Conservation (phyloP, 2,329 filamentous ascomycete genomes). For the Aspergillus novofumigatus region DNA sequence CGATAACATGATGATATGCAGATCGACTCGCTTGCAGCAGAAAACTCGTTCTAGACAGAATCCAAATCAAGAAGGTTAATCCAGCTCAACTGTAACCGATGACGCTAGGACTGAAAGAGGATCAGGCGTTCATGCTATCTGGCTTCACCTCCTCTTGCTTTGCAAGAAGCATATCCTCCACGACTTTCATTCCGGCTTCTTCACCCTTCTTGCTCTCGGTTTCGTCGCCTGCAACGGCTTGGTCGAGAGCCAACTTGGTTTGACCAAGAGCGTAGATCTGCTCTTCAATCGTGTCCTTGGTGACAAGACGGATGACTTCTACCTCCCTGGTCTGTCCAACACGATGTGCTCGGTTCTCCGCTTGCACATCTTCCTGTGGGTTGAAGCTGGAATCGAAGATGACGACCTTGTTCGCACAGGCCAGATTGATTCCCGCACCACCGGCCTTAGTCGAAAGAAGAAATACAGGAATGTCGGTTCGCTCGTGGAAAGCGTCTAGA, state of each 20-base stretch:
- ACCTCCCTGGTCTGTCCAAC: slow-evolving; percentile 89
- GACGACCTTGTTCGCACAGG: slow-evolving; percentile 93
- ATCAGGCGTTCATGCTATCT: neutral
- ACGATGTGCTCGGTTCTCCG: slow-evolving; percentile 92
- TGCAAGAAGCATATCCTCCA: slow-evolving; percentile 48
- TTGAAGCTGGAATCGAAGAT: slow-evolving; percentile 98
- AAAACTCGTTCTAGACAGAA: neutral
- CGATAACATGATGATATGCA: neutral
- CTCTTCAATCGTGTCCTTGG: slow-evolving; percentile 80
- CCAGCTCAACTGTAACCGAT: neutral
- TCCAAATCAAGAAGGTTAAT: neutral
- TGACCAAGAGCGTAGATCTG: slow-evolving; percentile 86
- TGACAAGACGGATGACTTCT: slow-evolving; percentile 82
- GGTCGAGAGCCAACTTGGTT: slow-evolving; percentile 88
- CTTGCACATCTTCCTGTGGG: slow-evolving; percentile 96
- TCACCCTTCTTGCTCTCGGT: slow-evolving; percentile 49
- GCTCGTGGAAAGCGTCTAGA: slow-evolving; percentile 78
- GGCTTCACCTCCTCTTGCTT: slow-evolving; percentile 21
- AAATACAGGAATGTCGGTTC: slow-evolving; percentile 79
- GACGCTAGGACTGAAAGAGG: neutral
- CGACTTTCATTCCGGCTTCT: slow-evolving; percentile 46
- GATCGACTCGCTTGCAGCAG: neutral
- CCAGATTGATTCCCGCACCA: slow-evolving; percentile 94
- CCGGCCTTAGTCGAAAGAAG: slow-evolving; percentile 89
- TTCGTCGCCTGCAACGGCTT: slow-evolving; percentile 61